Percentiles rank a stretch among this genome's conserved stretches.
phyloP scores from a whole-genome alignment of 108 stramenopile species.

The Schizochytrium sp. region DNA sequence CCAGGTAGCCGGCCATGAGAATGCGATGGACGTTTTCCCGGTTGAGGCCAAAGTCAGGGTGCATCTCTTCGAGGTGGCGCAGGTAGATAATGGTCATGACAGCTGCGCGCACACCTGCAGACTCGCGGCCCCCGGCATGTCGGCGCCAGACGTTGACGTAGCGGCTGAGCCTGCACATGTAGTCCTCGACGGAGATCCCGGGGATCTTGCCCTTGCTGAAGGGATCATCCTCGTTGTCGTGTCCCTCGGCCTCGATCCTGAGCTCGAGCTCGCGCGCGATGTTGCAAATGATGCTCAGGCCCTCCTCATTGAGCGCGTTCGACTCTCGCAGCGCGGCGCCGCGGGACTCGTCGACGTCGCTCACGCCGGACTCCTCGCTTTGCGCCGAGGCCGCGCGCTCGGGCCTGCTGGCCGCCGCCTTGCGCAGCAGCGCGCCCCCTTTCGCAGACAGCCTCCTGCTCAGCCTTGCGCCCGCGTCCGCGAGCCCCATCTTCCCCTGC shows the following conservation, averaged over 20 bases:
- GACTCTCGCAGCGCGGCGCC: slow-evolving; percentile 9
- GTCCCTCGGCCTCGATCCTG: not conserved
- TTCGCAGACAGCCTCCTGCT: not conserved
- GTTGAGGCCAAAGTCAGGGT: not conserved
- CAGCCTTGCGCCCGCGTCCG: not conserved
- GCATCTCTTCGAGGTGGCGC: not conserved
- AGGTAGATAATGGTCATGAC: slow-evolving; percentile 3
- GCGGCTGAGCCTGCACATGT: not conserved
- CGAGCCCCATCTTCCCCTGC: not conserved
- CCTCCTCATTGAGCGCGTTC: slow-evolving; percentile 13
- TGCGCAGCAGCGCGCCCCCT: not conserved
- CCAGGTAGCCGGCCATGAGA: not conserved
- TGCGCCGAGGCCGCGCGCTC: not conserved
- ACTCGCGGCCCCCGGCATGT: not conserved
- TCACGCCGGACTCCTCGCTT: not conserved
- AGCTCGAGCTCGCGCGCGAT: not conserved
- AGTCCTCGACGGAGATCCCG: not conserved
- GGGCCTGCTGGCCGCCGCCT: not conserved
- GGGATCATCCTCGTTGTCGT: not conserved
- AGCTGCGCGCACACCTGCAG: not conserved
- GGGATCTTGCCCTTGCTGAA: not conserved
- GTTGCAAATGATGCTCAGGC: not conserved
- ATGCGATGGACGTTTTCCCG: not conserved
- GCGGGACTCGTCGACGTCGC: not conserved
- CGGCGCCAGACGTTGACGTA: slow-evolving; percentile 1